Evolutionary conservation across 148 eudicot species (phyloP).

Genomic region (Pouteria glomerata): DNA sequence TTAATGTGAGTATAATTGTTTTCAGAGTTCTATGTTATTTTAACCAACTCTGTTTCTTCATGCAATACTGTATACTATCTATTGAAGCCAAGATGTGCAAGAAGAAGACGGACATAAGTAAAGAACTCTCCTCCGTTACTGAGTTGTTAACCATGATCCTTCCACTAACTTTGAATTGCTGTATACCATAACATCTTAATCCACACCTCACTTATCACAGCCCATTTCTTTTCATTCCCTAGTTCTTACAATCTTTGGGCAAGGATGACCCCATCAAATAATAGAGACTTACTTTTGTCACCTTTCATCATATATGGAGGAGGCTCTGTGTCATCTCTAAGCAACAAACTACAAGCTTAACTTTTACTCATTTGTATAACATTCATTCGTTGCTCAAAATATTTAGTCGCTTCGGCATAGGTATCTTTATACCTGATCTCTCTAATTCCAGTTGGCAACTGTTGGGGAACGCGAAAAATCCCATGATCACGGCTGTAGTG

Average conservation of each 20-base stretch:
- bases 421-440: no score
- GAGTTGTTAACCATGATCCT: constrained; percentile 19
- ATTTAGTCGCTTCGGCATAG: no score
- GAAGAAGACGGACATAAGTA: constrained; percentile 16
- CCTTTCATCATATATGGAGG: neutral
- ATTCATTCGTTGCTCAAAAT: no score
- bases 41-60: neutral
- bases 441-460: no score
- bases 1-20: no score
- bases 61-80: constrained; percentile 9
- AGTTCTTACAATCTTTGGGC: neutral
- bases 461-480: no score
- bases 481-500: no score
- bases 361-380: neutral
- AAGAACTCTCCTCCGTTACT: constrained; percentile 18
- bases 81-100: constrained; percentile 17
- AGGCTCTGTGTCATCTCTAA: neutral
- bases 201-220: constrained; percentile 10
- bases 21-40: no score
- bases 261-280: neutral
- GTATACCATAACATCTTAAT: constrained; percentile 9
- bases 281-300: neutral
- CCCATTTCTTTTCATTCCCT: neutral
- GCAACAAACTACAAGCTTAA: neutral
- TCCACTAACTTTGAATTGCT: constrained; percentile 13